Evolutionary conservation across 306 rosid species (phyloP).

Genomic region (Macrotyloma uniflorum): DNA sequence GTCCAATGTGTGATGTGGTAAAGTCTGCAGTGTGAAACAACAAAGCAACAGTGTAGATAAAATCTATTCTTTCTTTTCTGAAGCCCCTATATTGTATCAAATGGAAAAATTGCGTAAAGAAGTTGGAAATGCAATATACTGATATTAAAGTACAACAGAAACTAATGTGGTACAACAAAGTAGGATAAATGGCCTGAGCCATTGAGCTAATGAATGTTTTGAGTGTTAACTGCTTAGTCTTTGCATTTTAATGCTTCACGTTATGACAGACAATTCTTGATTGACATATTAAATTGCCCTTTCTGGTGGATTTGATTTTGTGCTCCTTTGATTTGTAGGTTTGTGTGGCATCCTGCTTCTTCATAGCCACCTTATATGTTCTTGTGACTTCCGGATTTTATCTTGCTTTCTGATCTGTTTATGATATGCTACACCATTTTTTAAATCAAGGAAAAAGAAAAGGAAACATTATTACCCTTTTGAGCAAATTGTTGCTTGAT

Average conservation of each 20-base stretch:
- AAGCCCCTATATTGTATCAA: background rate
- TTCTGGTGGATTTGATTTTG: constrained; percentile 16
- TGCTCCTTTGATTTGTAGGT: constrained; percentile 44
- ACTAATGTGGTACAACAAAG: background rate
- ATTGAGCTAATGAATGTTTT: background rate
- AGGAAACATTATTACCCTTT: background rate
- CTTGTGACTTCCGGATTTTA: constrained; percentile 21
- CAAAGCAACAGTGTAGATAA: background rate
- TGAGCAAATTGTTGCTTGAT: constrained; percentile 27
- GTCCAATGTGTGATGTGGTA: background rate
- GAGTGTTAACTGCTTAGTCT: background rate
- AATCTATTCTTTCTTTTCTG: background rate
- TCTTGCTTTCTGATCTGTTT: constrained; percentile 35
- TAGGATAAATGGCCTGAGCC: background rate
- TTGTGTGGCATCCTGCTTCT: constrained; percentile 28
- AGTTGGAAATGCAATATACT: constrained; percentile 13
- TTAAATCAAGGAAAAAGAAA: constrained; percentile 24
- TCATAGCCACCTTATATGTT: constrained; percentile 34
- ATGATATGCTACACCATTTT: constrained; percentile 22
- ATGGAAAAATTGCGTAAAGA: background rate
- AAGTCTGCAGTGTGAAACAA: constrained; percentile 10
- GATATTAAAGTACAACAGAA: constrained; percentile 1
- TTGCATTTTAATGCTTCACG: constrained; percentile 32
- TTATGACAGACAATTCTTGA: background rate
- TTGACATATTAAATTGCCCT: constrained; percentile 13